phyloP scores from a whole-genome alignment of 192 early-diverging fungal species.

The Backusella tarrabulga region DNA sequence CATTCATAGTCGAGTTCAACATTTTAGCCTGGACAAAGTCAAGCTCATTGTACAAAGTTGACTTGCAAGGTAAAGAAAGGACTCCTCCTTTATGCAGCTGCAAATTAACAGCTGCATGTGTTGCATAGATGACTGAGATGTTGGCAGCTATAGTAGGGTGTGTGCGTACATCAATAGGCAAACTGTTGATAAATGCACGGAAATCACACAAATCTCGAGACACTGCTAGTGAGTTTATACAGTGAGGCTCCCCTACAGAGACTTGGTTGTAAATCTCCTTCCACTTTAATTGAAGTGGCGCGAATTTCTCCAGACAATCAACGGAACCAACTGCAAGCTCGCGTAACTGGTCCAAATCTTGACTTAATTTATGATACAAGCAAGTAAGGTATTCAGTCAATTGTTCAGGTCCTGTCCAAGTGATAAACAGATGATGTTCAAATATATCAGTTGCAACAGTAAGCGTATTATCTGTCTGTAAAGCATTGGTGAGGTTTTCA shows the following conservation, averaged over 20 bases:
- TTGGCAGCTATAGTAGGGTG: neutral
- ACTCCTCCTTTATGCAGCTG: conserved; percentile 14
- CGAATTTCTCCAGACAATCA: neutral
- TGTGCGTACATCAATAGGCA: neutral
- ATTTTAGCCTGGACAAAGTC: conserved; percentile 37
- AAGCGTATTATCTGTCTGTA: neutral
- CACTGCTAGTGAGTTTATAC: conserved; percentile 2
- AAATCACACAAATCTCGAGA: conserved; percentile 8
- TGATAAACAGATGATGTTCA: neutral
- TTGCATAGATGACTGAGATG: neutral
- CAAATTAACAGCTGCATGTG: conserved; percentile 15
- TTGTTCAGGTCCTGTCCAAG: neutral
- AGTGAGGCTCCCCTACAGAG: neutral
- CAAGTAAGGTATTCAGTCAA: neutral
- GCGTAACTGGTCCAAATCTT: conserved; percentile 1
- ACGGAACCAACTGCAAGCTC: conserved; percentile 6
- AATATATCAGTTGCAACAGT: conserved; percentile 1
- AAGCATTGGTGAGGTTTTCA: neutral
- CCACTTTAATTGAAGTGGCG: conserved; percentile 6
- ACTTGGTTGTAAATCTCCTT: neutral
- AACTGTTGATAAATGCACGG: neutral
- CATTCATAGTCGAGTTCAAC: conserved; percentile 34
- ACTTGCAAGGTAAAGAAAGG: neutral
- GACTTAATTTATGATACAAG: neutral
- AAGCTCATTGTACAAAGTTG: conserved; percentile 21